These are phyloP conservation scores for Laguncularia racemosa DNA, from an alignment of 345 rosid genomes.

Conservation along the genomic window DNA sequence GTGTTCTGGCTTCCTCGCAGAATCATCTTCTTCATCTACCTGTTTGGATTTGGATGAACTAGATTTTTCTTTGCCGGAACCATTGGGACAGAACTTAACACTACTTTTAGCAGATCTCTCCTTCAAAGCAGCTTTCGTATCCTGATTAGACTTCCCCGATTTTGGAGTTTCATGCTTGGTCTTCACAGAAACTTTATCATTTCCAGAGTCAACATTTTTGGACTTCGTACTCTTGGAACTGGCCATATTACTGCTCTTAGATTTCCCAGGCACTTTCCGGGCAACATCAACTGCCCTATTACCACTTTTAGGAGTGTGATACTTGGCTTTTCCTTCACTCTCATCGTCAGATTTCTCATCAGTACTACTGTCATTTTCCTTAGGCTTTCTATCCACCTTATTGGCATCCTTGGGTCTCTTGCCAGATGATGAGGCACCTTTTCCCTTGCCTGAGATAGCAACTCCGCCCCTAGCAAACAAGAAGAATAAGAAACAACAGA, in stretches of 20 bases:
- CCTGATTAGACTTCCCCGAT: slow-evolving; percentile 19
- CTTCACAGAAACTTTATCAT: slow-evolving; percentile 7
- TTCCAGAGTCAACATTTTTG: slow-evolving; percentile 21
- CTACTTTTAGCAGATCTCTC: slow-evolving; percentile 29
- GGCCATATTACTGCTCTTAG: slow-evolving; percentile 28
- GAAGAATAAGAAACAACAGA: neutral
- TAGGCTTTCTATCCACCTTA: slow-evolving; percentile 40
- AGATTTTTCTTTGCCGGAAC: slow-evolving; percentile 11
- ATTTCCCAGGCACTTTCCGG: slow-evolving; percentile 29
- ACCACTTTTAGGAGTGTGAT: slow-evolving; percentile 30
- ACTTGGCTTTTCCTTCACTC: slow-evolving; percentile 27
- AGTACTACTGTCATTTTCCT: neutral
- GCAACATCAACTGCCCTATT: slow-evolving; percentile 28
- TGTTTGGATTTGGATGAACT: slow-evolving; percentile 4
- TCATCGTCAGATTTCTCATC: neutral
- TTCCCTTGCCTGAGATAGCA: slow-evolving; percentile 54
- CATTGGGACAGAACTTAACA: slow-evolving; percentile 31
- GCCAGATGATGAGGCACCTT: slow-evolving; percentile 16
- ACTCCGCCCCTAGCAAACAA: slow-evolving; percentile 44
- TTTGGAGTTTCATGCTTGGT: slow-evolving; percentile 6
- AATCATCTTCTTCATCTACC: slow-evolving; percentile 23
- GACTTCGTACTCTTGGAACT: slow-evolving; percentile 34
- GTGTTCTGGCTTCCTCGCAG: slow-evolving; percentile 24
- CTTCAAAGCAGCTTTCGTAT: slow-evolving; percentile 18
- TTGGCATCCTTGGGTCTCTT: slow-evolving; percentile 26